Base-by-base conservation (phyloP, 768 basidiomycete species). In the Podaxis sp. region DNA sequence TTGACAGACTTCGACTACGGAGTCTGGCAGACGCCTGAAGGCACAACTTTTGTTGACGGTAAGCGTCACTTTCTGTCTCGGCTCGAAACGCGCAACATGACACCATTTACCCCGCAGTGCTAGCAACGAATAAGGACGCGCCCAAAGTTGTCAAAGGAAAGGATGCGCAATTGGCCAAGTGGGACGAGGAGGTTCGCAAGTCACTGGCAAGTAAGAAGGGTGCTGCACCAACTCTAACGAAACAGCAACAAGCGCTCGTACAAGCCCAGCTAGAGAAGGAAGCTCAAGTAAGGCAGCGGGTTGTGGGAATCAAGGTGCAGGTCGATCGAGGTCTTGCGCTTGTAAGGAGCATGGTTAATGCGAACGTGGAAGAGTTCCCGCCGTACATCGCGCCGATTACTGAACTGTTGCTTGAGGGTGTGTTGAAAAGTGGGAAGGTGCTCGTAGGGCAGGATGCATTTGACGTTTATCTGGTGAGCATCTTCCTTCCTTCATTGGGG, bases 111-210 rank as follows among this genome's bases (percentile, higher is more conserved):
- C 37, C 59, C 46, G 10, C 65, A 92, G 91, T 91, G 2, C 75
- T 95, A 13, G 77, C 86, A 9, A 74, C 79, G 1, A 83, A 82
- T 59, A 89, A 89, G 66, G 79, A 77, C 0, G 78, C 81, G 3
- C 76, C 64, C 68, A 50, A 76, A 70, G 73, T 73, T 3, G 80
- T 74, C 64, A 96, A 95, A 70, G 91, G 93, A 13, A 98, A 97
- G 66, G 90, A 88, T 61, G 85, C 90, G 4, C 93, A 92, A 37
- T 90, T 96, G 13, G 89, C 92, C 16, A 89, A 92, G 68, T 99
- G 96, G 96, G 97, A 99, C 63, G 89, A 88, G 27, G 95, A 99
- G 62, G 77, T 96, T n/a, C 85, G 95, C 9, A 88, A 91, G 65
- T 85, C 88, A 0, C 77, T 98, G 1, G 91, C 91, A 5, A 83